Evolutionary conservation across 495 filamentous ascomycete species (phyloP), one percentile per base, ranked within the genome.

Genomic region (Penicillium simplicissimum): DNA sequence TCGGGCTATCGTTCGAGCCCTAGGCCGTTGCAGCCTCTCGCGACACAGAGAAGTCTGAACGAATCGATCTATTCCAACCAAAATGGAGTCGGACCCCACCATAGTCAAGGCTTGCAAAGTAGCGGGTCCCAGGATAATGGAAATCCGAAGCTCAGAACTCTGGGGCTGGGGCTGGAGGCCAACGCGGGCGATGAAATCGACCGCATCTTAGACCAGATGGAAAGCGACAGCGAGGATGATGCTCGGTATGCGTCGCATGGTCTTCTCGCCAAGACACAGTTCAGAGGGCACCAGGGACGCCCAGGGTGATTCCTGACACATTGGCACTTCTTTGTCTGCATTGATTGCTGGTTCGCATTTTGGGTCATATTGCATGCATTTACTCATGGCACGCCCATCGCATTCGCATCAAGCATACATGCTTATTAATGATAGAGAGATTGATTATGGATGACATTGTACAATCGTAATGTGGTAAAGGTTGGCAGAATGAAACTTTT

Each of bases 1-100:
- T 89, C 90, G 4, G 83, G 82, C 5, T 77, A 79, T 51, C 74
- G 74, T 36, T 68, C 78, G 7, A 79, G 71, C 57, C 74, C 77
- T 11, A 59, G 72, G 25, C 67, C 61, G 1, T 58, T 65, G 11
- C 73, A 71, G 42, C 65, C 64, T 31, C 61, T 57, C 3, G 59
- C 59, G 48, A 67, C 66, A 17, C 71, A 57, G 52, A 71, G 59
- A 57, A 80, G 67, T 63, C 71, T 66, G 51, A 71, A 70, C 60
- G 74, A 62, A 43, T 76, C 71, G 17, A 65, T 69, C n/a, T 65
- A 61, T 35, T 67, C 70, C 34, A 64, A 59, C 8, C 61, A 48
- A 0, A 66, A 67, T 35, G 58, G 54, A 7, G 38, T 51, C 15
- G 28, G 62, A 25, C 52, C 57, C 8, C 36, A 42, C n/a, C 56